Evolutionary conservation across 306 rosid species (phyloP).

Genomic region (Alnus glutinosa): DNA sequence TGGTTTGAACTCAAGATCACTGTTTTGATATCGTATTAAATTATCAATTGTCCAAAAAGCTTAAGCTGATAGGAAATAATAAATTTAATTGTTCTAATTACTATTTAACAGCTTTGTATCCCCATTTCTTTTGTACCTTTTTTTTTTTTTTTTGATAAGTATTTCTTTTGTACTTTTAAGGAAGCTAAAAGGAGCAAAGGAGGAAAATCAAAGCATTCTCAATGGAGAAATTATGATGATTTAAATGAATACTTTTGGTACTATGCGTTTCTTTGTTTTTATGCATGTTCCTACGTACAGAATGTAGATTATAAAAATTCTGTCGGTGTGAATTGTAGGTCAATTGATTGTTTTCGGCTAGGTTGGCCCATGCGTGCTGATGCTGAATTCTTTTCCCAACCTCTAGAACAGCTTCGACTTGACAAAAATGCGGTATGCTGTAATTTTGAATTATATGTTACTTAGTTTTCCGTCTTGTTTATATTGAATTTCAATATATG

Average conservation of each 20-base stretch:
- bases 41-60: too few species aligned
- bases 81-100: too few species aligned
- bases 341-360: constrained; percentile 74
- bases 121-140: constrained; percentile 16
- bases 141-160: too few species aligned
- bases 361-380: constrained; percentile 95
- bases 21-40: too few species aligned
- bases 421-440: constrained; percentile 64
- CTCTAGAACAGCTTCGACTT: constrained; percentile 13
- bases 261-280: constrained; percentile 14
- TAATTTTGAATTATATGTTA: constrained; percentile 20
- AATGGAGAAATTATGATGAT: constrained; percentile 98
- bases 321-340: constrained; percentile 55
- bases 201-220: constrained; percentile 89
- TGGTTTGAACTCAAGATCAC: too few species aligned
- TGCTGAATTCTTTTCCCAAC: constrained; percentile 65
- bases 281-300: constrained; percentile 6
- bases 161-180: constrained; percentile 37
- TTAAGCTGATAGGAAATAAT: too few species aligned
- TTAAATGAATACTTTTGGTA: constrained; percentile 96
- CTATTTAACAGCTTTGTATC: not conserved
- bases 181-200: constrained; percentile 63
- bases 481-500: not conserved
- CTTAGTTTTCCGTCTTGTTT: constrained; percentile 1
- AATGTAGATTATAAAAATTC: constrained; percentile 23